These are phyloP conservation scores for Amylocarpus encephaloides DNA, from an alignment of 2,329 filamentous ascomycete genomes.

Conservation along the genomic window DNA sequence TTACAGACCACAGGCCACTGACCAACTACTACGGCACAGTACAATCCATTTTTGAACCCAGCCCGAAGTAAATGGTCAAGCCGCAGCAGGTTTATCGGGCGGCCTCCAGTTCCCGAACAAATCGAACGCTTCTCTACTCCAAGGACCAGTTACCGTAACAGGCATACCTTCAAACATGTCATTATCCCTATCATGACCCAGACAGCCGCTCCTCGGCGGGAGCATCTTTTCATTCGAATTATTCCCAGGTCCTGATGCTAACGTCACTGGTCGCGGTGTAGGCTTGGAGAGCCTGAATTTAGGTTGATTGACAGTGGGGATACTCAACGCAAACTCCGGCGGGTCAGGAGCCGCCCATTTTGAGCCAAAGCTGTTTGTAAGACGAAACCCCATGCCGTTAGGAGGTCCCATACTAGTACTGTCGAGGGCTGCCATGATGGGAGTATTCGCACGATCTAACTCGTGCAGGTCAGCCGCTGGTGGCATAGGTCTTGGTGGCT, in stretches of 20 bases:
- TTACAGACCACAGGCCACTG: too few species aligned
- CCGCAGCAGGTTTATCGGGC: background rate
- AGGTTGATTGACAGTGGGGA: constrained; percentile 4
- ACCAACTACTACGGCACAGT: too few species aligned
- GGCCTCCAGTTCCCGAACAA: constrained; percentile 29
- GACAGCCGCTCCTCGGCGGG: background rate
- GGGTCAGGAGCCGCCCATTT: background rate
- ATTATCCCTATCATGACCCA: background rate
- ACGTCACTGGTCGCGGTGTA: constrained; percentile 2
- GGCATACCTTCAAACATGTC: background rate
- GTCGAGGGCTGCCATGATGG: background rate
- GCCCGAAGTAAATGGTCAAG: too few species aligned
- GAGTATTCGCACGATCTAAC: background rate
- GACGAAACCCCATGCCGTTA: constrained; percentile 1
- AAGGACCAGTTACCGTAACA: constrained; percentile 23
- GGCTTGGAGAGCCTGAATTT: constrained; percentile 23
- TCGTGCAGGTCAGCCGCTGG: too few species aligned
- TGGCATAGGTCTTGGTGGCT: too few species aligned
- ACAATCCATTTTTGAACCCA: too few species aligned
- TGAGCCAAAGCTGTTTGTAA: background rate
- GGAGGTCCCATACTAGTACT: background rate
- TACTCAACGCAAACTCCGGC: background rate
- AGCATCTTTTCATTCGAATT: constrained; percentile 7
- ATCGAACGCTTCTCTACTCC: constrained; percentile 33
- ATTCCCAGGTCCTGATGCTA: constrained; percentile 8